Conservation (phyloP, 352 stramenopile species). For the Peronospora farinosa region DNA sequence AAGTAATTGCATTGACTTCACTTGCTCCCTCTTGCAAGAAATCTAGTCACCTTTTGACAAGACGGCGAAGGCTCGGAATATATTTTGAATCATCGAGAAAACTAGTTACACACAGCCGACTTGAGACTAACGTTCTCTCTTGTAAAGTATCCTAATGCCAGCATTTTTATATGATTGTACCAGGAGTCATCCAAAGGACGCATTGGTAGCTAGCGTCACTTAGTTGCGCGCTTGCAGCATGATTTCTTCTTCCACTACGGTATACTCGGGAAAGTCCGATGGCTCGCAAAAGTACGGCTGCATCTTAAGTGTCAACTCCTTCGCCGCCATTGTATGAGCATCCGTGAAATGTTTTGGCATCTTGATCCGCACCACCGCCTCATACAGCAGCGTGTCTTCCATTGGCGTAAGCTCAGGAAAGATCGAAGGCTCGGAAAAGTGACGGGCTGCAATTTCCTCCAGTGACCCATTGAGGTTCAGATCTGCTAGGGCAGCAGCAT, state of each 20-base stretch:
- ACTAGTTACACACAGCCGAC: too few relatives aligned
- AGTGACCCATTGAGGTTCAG: conserved; percentile 35
- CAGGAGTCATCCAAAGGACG: not conserved
- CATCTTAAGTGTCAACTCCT: conserved; percentile 37
- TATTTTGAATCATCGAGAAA: too few relatives aligned
- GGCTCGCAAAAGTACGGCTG: conserved; percentile 45
- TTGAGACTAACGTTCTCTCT: too few relatives aligned
- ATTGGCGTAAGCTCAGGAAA: conserved; percentile 58
- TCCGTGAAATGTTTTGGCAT: conserved; percentile 10
- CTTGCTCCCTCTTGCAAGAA: too few relatives aligned
- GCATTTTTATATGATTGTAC: too few relatives aligned
- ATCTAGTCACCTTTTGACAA: too few relatives aligned
- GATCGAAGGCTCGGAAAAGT: conserved; percentile 58
- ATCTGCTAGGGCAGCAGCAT: conserved; percentile 20
- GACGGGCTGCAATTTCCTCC: conserved; percentile 40
- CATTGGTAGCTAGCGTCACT: not conserved
- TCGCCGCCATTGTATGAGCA: conserved; percentile 28
- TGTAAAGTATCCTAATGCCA: too few relatives aligned
- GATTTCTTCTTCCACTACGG: conserved; percentile 41
- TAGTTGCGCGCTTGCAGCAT: conserved; percentile 29
- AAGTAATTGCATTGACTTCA: too few relatives aligned
- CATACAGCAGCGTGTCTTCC: conserved; percentile 45
- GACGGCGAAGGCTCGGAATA: too few relatives aligned
- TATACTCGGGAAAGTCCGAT: conserved; percentile 60
- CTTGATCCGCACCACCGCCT: conserved; percentile 27